A percentile compares a stretch with the other conserved stretches of the same genome.
phyloP scores from a whole-genome alignment of 768 basidiomycete species.

The Boletus reticuloceps region DNA sequence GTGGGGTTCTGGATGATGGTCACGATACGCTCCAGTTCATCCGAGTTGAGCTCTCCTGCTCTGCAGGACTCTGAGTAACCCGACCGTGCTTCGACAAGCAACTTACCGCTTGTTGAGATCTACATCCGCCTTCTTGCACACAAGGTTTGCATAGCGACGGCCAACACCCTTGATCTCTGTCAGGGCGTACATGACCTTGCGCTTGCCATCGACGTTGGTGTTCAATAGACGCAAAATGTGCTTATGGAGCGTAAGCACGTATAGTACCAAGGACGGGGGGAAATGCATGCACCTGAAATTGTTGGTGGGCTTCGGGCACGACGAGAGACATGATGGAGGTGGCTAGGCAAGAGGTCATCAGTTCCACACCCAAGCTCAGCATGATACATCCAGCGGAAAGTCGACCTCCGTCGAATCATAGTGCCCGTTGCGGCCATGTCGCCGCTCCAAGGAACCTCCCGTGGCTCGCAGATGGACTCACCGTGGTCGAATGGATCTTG shows the following conservation, averaged over 20 bases:
- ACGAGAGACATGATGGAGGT: constrained; percentile 84
- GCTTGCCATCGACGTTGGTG: constrained; percentile 99
- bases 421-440: neutral
- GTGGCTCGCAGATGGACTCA: constrained; percentile 15
- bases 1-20: constrained; percentile 99
- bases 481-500: constrained; percentile 24
- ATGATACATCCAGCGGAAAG: constrained; percentile 21
- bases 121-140: constrained; percentile 99
- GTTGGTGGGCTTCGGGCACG: constrained; percentile 90
- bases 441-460: neutral
- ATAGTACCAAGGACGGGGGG: neutral
- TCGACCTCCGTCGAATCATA: neutral
- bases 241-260: constrained; percentile 38
- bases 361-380: constrained; percentile 9
- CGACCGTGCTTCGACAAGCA: neutral
- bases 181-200: constrained; percentile 99
- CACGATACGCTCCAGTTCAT: constrained; percentile 98
- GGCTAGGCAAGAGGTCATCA: constrained; percentile 13
- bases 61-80: constrained; percentile 40
- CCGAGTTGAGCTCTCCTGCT: constrained; percentile 98
- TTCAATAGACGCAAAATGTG: constrained; percentile 99
- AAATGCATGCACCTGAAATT: constrained; percentile 73
- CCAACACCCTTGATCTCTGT: constrained; percentile 99
- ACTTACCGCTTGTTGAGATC: constrained; percentile 96
- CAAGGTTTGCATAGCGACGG: constrained; percentile 96